Conservation (phyloP, 106 monocot species). For the Dioscorea zingiberensis region DNA sequence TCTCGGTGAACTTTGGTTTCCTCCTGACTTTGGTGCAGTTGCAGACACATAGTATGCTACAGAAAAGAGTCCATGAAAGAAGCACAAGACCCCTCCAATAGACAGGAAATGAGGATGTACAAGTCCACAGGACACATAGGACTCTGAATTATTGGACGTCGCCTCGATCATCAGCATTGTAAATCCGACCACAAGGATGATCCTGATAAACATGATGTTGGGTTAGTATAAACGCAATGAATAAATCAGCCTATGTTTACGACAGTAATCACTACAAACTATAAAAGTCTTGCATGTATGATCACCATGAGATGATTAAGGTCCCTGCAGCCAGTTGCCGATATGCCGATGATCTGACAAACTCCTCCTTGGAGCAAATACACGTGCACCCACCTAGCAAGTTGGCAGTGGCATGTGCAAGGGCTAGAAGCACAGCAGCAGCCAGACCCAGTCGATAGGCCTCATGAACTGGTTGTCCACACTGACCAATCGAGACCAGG, state of each 20-base stretch:
- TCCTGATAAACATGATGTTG: slow-evolving; percentile 35
- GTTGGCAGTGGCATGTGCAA: slow-evolving; percentile 61
- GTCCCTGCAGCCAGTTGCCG: slow-evolving; percentile 44
- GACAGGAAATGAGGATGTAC: too few species aligned
- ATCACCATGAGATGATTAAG: slow-evolving; percentile 72
- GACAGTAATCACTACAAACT: too few species aligned
- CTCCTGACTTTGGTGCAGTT: too few species aligned
- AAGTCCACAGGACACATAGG: too few species aligned
- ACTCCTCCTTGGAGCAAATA: slow-evolving; percentile 45
- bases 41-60: too few species aligned
- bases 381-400: slow-evolving; percentile 74
- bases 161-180: slow-evolving; percentile 57
- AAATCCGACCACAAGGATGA: slow-evolving; percentile 35
- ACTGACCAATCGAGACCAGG: slow-evolving; percentile 54
- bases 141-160: slow-evolving; percentile 20
- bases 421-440: slow-evolving; percentile 53
- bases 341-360: slow-evolving; percentile 30
- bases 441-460: slow-evolving; percentile 69
- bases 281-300: too few species aligned
- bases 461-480: slow-evolving; percentile 51
- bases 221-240: slow-evolving; percentile 46
- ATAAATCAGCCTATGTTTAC: slow-evolving; percentile 17
- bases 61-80: too few species aligned
- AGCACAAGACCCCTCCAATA: too few species aligned
- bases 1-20: too few species aligned